Evolutionary conservation across 192 early-diverging fungal species (phyloP), one percentile per base, ranked within the genome.

Genomic region (Gryganskiella cystojenkinii): DNA sequence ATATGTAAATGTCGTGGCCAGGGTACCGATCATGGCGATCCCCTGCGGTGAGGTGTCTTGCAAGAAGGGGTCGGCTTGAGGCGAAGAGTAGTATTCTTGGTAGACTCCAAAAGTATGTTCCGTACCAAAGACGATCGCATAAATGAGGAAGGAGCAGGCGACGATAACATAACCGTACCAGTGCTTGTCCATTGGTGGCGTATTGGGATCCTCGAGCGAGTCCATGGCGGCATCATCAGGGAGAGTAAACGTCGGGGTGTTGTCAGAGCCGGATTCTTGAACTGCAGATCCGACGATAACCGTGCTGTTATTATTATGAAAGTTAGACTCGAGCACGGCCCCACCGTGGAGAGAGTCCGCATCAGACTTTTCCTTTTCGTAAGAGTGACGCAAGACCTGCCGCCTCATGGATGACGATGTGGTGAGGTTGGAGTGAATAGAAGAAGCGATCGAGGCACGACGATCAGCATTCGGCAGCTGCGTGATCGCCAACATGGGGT

Each of bases 81-180:
- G 28, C 11, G 73, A 76, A 10, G 60, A 54, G 40, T 76, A 76
- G 34, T 56, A 68, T 34, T 76, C 73, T 40, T 76, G 73, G 30
- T 76, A 76, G 47, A 76, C 73, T 56, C 73, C 73, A 37, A 76
- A 76, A 11, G 73, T 76, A 28, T 76, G 73, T 45, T 76, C 73
- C 19, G 60, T 76, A 43, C 73, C 73, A 57, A 76, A 76, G 65
- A 76, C 73, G 31, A 76, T 76, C 25, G 67, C 67, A 54, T 76
- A 76, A 15, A 76, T 66, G 20, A 45, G 50, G 46, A 76, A 76
- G 6, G 53, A 76, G 33, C 51, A 54, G 15, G 47, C 52, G 6
- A 76, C 73, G 27, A 76, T 76, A 22, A 76, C 65, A 46, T 76
- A 76, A 10, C 73, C 73, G 31, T 76, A 76, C 73, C 73, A 76